These are phyloP conservation scores for Lepidium aucheri DNA, from an alignment of 345 rosid species.

Conservation along the genomic window DNA sequence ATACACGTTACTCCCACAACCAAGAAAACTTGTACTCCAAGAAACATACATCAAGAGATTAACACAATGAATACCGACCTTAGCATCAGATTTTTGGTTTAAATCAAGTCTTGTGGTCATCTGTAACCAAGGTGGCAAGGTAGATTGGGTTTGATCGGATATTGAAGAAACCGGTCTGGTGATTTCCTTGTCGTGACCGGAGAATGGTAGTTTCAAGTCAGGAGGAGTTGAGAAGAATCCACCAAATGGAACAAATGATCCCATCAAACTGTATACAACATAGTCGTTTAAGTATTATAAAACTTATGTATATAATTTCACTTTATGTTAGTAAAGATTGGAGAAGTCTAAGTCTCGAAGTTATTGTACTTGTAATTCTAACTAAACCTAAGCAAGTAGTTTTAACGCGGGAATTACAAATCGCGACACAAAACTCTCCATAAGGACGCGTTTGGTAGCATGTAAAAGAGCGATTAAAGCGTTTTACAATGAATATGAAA, in stretches of 20 bases:
- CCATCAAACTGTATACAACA: conserved; percentile 67
- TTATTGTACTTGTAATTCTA: not conserved
- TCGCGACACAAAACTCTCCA: not conserved
- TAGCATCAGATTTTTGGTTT: conserved; percentile 28
- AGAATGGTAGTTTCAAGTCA: conserved; percentile 40
- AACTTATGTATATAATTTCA: no score
- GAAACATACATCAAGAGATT: not conserved
- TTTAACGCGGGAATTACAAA: not conserved
- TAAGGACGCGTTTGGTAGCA: not conserved
- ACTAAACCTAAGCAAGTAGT: not conserved
- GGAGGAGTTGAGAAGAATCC: conserved; percentile 69
- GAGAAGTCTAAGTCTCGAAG: no score
- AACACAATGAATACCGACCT: conserved; percentile 34
- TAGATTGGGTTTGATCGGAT: conserved; percentile 52
- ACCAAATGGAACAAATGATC: conserved; percentile 86
- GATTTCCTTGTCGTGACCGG: conserved; percentile 20
- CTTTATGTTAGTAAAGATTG: no score
- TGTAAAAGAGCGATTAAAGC: not conserved
- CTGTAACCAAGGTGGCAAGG: conserved; percentile 67
- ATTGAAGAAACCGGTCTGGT: conserved; percentile 32
- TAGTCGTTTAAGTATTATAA: not conserved
- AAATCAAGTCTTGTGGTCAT: conserved; percentile 39
- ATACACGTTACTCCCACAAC: conserved; percentile 11
- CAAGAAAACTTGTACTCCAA: conserved; percentile 7
- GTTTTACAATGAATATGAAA: not conserved